phyloP scores from a whole-genome alignment of 495 filamentous ascomycete genomes.

The Aspergillus affinis region DNA sequence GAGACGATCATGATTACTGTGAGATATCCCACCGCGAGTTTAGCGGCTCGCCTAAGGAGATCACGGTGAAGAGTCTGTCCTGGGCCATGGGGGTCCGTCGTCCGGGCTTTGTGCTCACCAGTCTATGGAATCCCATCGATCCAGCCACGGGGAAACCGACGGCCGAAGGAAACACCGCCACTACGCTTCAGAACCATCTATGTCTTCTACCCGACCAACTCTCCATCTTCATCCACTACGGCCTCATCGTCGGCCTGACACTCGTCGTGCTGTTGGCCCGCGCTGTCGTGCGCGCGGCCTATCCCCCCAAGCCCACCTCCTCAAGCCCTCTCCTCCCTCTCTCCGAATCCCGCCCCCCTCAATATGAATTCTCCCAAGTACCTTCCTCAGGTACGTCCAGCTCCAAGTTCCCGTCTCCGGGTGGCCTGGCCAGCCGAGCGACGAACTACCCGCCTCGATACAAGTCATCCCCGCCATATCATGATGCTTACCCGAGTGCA shows the following conservation, averaged over 20 bases:
- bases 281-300: constrained; percentile 52
- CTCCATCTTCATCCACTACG: constrained; percentile 77
- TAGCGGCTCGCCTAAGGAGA: constrained; percentile 70
- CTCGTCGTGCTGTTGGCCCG: constrained; percentile 58
- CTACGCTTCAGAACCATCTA: constrained; percentile 81
- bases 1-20: constrained; percentile 98
- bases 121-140: constrained; percentile 87
- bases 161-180: constrained; percentile 26
- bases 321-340: constrained; percentile 38
- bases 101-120: constrained; percentile 85
- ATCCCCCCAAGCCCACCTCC: constrained; percentile 16
- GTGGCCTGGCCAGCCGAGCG: constrained; percentile 36
- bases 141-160: constrained; percentile 56
- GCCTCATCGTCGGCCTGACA: constrained; percentile 57
- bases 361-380: constrained; percentile 21
- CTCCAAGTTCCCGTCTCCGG: constrained; percentile 31
- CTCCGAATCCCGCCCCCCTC: constrained; percentile 27
- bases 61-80: constrained; percentile 89
- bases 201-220: constrained; percentile 91
- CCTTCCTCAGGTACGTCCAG: constrained; percentile 41
- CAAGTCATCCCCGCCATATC: constrained; percentile 19
- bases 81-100: constrained; percentile 96
- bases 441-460: constrained; percentile 26
- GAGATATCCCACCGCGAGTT: constrained; percentile 75
- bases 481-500: constrained; percentile 28